phyloP scores from a whole-genome alignment of 78 protist genomes.

The Dictyostelium brefeldianum region DNA sequence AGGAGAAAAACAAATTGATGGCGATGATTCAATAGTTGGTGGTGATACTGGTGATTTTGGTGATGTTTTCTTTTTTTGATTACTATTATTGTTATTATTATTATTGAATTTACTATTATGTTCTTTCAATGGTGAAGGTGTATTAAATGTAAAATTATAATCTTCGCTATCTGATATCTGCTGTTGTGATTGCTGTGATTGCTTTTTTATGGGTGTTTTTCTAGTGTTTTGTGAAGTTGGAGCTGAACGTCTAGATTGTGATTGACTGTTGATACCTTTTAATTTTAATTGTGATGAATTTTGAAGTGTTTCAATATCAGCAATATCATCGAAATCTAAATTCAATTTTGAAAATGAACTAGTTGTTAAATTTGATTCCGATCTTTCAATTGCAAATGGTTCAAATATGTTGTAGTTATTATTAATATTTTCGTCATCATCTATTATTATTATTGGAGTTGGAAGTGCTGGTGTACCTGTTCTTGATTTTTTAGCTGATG shows the following conservation, averaged over 20 bases:
- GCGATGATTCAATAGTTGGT: not conserved
- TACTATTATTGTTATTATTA: not conserved
- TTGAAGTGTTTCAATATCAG: not conserved
- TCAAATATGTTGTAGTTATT: not conserved
- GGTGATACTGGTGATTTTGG: not conserved
- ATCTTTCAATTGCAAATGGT: not conserved
- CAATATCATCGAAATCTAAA: not conserved
- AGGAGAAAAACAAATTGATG: constrained; percentile 6
- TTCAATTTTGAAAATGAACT: constrained; percentile 4
- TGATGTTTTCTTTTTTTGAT: not conserved
- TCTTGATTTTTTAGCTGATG: not conserved
- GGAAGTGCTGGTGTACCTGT: not conserved
- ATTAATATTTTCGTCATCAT: not conserved
- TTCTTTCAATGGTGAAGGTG: constrained; percentile 14
- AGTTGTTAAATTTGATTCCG: not conserved
- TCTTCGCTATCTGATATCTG: not conserved
- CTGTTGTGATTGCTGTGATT: not conserved
- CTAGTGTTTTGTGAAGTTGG: not conserved
- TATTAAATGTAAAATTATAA: not conserved
- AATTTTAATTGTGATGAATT: not conserved
- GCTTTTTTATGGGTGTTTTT: not conserved
- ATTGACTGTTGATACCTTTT: not conserved
- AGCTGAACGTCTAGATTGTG: not conserved
- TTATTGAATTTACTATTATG: not conserved
- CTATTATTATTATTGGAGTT: not conserved